A percentile compares a stretch with the other conserved stretches of the same genome.
phyloP scores from a whole-genome alignment of 1,284 basidiomycete species.

The Coniophora puteana region DNA sequence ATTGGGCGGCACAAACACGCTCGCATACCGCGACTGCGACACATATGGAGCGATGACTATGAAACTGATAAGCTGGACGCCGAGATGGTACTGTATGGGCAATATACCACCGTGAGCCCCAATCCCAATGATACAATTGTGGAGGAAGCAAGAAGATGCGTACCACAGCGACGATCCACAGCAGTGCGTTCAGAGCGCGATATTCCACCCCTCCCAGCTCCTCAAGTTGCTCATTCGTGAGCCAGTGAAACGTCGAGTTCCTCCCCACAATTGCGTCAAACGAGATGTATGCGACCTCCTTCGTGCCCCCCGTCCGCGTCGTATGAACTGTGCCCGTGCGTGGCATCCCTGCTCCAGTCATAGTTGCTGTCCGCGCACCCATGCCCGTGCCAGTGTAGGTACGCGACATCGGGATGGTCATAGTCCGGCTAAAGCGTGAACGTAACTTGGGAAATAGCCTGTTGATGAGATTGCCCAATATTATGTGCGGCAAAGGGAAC shows the following conservation, averaged over 20 bases:
- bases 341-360: conserved; percentile 1
- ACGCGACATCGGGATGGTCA: conserved; percentile 73
- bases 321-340: conserved; percentile 10
- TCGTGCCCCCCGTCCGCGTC: conserved; percentile 35
- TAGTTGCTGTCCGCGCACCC: conserved; percentile 10
- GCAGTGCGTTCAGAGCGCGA: conserved; percentile 75
- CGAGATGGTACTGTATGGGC: conserved; percentile 63
- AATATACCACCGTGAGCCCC: neutral
- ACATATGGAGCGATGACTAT: conserved; percentile 81
- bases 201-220: conserved; percentile 96
- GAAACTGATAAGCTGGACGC: conserved; percentile 63
- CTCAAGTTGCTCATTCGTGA: conserved; percentile 83
- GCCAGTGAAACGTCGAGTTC: conserved; percentile 82
- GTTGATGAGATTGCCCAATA: conserved; percentile 46
- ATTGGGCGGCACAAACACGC: conserved; percentile 54
- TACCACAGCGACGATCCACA: conserved; percentile 73
- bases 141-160: conserved; percentile 7
- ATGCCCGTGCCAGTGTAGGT: conserved; percentile 45
- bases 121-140: neutral
- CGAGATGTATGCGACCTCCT: conserved; percentile 77
- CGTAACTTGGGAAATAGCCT: conserved; percentile 57
- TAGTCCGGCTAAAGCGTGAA: conserved; percentile 50
- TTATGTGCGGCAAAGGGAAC: conserved; percentile 78
- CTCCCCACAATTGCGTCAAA: conserved; percentile 84
- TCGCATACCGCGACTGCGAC: conserved; percentile 45